These are phyloP conservation scores for Tulasnella calospora DNA, from an alignment of 768 basidiomycete species.

Conservation along the genomic window DNA sequence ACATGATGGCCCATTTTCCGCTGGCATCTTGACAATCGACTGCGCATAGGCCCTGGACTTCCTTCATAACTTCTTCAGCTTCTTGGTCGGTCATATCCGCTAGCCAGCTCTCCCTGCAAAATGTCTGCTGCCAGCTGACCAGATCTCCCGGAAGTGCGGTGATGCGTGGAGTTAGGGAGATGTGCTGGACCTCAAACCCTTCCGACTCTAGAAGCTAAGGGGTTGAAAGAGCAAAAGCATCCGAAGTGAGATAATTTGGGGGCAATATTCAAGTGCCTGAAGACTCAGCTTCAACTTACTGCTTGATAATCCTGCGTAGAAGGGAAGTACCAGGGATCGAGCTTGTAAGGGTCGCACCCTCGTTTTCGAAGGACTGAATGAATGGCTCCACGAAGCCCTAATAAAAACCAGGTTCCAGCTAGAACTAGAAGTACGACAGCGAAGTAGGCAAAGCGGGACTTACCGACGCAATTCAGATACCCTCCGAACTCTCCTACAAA, in stretches of 20 bases:
- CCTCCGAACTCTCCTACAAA: slow-evolving; percentile 77
- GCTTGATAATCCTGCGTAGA: slow-evolving; percentile 57
- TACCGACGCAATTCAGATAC: slow-evolving; percentile 66
- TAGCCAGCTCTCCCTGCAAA: slow-evolving; percentile 59
- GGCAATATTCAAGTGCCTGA: neutral
- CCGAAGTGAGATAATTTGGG: neutral
- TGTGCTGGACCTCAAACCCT: slow-evolving; percentile 53
- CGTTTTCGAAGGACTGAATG: slow-evolving; percentile 49
- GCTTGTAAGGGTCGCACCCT: slow-evolving; percentile 52
- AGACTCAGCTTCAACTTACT: slow-evolving; percentile 30
- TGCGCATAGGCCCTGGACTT: slow-evolving; percentile 53
- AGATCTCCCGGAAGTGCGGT: slow-evolving; percentile 52
- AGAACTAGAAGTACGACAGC: neutral
- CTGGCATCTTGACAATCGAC: slow-evolving; percentile 54
- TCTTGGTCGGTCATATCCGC: slow-evolving; percentile 48
- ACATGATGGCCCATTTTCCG: slow-evolving; percentile 68
- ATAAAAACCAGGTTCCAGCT: neutral
- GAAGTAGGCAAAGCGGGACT: slow-evolving; percentile 13
- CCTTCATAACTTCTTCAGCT: slow-evolving; percentile 55
- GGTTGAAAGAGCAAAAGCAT: neutral
- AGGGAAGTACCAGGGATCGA: slow-evolving; percentile 87
- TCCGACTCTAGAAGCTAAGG: slow-evolving; percentile 51
- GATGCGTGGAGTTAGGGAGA: slow-evolving; percentile 52
- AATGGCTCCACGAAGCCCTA: slow-evolving; percentile 58
- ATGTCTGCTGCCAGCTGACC: slow-evolving; percentile 63